phyloP scores from a whole-genome alignment of 139 green algal genomes.

The Marvania coccoides region DNA sequence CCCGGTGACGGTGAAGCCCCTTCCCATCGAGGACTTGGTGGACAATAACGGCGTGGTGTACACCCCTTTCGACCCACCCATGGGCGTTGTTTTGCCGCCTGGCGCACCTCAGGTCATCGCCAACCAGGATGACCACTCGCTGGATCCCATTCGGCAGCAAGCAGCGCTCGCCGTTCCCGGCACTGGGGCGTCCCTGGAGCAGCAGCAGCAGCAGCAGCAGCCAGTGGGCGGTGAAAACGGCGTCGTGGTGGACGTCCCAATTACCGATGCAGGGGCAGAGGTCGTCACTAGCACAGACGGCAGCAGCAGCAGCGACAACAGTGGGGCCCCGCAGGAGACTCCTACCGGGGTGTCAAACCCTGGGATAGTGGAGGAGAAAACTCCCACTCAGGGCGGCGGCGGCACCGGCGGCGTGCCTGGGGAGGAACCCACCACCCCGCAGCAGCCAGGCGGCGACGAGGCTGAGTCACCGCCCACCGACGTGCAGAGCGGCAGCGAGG shows the following conservation, averaged over 20 bases:
- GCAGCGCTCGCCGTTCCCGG: no score
- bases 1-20: no score
- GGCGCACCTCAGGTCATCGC: no score
- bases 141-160: no score
- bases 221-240: not conserved
- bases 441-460: not conserved
- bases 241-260: not conserved
- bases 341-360: no score
- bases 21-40: no score
- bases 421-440: not conserved
- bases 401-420: not conserved
- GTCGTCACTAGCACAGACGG: not conserved
- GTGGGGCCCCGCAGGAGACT: not conserved
- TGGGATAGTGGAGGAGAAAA: not conserved
- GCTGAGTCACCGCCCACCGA: not conserved
- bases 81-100: no score
- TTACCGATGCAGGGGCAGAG: not conserved
- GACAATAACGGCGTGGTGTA: no score
- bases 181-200: no score
- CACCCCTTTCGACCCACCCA: no score
- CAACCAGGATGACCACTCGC: no score
- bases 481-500: not conserved
- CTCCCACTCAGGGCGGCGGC: not conserved
- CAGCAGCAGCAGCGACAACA: not conserved
- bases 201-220: not conserved